These are phyloP conservation scores for Russula ochroleuca DNA, from an alignment of 768 basidiomycete genomes.

Conservation along the genomic window DNA sequence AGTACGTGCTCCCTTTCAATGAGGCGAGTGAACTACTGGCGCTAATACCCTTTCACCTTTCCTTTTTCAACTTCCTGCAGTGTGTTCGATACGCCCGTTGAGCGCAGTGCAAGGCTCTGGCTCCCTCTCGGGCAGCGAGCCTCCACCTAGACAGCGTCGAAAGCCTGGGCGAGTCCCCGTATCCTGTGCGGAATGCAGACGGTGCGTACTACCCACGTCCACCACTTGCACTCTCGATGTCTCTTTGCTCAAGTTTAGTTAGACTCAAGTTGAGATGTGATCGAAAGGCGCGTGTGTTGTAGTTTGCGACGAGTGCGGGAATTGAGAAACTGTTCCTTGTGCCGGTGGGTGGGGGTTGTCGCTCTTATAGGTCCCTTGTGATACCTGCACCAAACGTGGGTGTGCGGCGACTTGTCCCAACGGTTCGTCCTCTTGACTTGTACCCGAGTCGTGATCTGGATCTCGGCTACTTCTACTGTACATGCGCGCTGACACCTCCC, in stretches of 20 bases:
- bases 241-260: constrained; percentile 1
- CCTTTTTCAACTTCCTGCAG: neutral
- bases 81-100: constrained; percentile 1
- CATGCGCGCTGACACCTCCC: constrained; percentile 6
- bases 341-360: no score
- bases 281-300: constrained; percentile 45
- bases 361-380: constrained; percentile 59
- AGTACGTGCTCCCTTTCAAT: neutral
- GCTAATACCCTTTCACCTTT: neutral
- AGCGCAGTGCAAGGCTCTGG: constrained; percentile 1
- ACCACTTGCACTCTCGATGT: neutral
- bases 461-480: neutral
- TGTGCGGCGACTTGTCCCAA: constrained; percentile 76
- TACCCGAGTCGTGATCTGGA: neutral
- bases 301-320: constrained; percentile 6
- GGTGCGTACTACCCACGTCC: constrained; percentile 32
- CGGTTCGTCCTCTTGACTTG: constrained; percentile 39
- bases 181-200: constrained; percentile 39
- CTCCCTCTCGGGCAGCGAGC: constrained; percentile 12
- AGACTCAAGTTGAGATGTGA: constrained; percentile 66
- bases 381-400: constrained; percentile 70
- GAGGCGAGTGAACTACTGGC: neutral
- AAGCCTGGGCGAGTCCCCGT: constrained; percentile 31
- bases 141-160: constrained; percentile 24
- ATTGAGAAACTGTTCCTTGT: neutral